Conservation (phyloP, 2,329 filamentous ascomycete species). For the Epichloe festucae region DNA sequence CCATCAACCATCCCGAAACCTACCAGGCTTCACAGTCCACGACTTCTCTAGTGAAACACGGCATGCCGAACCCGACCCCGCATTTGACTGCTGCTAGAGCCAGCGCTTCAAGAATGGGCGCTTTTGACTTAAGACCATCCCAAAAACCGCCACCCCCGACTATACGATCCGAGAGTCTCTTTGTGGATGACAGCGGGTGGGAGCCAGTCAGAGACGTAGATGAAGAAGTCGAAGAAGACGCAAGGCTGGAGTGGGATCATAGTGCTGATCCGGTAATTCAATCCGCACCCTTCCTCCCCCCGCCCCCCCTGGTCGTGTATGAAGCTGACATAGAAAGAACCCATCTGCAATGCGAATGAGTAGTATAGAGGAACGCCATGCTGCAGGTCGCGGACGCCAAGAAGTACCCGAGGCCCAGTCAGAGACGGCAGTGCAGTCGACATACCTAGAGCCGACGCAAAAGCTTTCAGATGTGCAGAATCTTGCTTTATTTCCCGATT, state of each 20-base stretch:
- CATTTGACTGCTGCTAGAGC: constrained; percentile 21
- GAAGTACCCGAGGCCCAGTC: constrained; percentile 9
- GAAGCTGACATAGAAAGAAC: constrained; percentile 26
- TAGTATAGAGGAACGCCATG: constrained; percentile 19
- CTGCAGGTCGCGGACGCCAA: constrained; percentile 9
- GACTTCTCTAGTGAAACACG: neutral
- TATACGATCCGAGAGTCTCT: constrained; percentile 53
- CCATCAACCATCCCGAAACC: constrained; percentile 10
- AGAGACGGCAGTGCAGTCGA: constrained; percentile 14
- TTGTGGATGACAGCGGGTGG: constrained; percentile 68
- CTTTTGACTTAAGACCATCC: constrained; percentile 37
- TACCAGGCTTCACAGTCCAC: constrained; percentile 8
- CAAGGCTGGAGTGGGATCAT: constrained; percentile 62
- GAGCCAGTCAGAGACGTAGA: constrained; percentile 51
- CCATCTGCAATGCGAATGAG: constrained; percentile 30
- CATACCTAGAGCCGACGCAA: constrained; percentile 56
- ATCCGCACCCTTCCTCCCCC: neutral
- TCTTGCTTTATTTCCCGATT: constrained; percentile 30
- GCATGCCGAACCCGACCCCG: constrained; percentile 18
- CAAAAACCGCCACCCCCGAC: constrained; percentile 43
- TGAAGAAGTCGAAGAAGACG: constrained; percentile 51
- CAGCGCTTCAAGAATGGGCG: constrained; percentile 21
- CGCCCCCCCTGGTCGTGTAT: constrained; percentile 1
- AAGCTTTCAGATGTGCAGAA: constrained; percentile 52
- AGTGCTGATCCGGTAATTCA: constrained; percentile 47